These are phyloP conservation scores for Dactylorhiza incarnata DNA, from an alignment of 106 monocot species.

Conservation along the genomic window DNA sequence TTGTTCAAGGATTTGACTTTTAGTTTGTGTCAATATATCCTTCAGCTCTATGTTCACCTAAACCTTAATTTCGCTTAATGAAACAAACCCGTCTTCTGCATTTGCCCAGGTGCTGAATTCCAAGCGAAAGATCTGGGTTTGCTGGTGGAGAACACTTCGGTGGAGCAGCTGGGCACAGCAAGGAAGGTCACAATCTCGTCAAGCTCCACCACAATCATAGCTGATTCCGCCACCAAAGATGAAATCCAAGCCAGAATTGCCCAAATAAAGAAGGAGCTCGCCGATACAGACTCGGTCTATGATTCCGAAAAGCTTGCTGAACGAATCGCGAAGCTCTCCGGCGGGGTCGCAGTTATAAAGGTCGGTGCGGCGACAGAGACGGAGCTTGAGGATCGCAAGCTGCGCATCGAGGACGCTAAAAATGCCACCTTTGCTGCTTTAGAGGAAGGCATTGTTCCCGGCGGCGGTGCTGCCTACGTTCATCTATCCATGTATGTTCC, in stretches of 20 bases:
- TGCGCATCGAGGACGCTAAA: constrained; percentile 81
- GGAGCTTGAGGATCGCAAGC: constrained; percentile 81
- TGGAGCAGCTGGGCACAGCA: constrained; percentile 65
- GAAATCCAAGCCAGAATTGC: constrained; percentile 71
- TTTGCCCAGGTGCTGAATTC: constrained; percentile 57
- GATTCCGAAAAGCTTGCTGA: constrained; percentile 72
- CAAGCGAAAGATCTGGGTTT: constrained; percentile 73
- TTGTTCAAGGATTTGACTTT: too few species aligned
- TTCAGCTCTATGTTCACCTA: too few species aligned
- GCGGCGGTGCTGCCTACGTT: constrained; percentile 75
- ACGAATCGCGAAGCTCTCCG: constrained; percentile 75
- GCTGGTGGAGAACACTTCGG: constrained; percentile 44
- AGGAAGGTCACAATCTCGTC: constrained; percentile 59
- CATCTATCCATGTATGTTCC: constrained; percentile 64
- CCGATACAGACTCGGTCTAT: constrained; percentile 63
- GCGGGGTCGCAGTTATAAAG: constrained; percentile 86
- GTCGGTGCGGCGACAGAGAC: constrained; percentile 87
- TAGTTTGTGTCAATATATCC: too few species aligned
- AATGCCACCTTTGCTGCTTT: constrained; percentile 91
- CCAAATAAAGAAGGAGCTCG: constrained; percentile 77
- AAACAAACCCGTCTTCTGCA: background rate
- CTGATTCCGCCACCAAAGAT: constrained; percentile 72
- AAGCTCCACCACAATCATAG: constrained; percentile 59
- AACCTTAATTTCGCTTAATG: background rate
- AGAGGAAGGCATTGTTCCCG: constrained; percentile 92